Conservation (phyloP, 1,139 yeast genomes). For the Suhomyces chickasaworum region DNA sequence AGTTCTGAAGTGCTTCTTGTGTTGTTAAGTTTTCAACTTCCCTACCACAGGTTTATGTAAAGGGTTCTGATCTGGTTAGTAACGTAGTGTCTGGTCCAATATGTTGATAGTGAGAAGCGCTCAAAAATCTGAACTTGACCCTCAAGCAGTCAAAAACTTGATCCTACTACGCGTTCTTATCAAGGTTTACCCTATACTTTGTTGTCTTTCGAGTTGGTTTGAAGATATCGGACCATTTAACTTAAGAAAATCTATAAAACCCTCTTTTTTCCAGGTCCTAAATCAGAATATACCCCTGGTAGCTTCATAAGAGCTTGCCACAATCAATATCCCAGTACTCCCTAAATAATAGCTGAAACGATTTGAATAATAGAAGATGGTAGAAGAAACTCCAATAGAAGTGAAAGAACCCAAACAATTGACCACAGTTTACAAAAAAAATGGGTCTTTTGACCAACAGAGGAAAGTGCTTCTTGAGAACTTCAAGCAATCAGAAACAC, state of each 20-base stretch:
- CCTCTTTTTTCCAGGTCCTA: too few species aligned
- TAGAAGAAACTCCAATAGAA: slow-evolving; percentile 2
- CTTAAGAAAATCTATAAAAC: too few species aligned
- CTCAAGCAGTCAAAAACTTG: not conserved
- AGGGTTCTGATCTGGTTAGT: not conserved
- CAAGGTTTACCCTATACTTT: not conserved
- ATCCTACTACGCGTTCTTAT: not conserved
- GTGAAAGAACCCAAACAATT: slow-evolving; percentile 42
- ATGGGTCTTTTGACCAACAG: slow-evolving; percentile 53
- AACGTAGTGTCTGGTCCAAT: not conserved
- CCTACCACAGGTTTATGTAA: not conserved
- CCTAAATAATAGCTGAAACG: not conserved
- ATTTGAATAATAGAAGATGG: not conserved
- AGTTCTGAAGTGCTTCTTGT: not conserved
- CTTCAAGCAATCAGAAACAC: slow-evolving; percentile 48
- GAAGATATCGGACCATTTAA: too few species aligned
- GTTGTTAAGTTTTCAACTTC: not conserved
- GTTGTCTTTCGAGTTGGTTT: not conserved
- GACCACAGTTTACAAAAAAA: slow-evolving; percentile 48
- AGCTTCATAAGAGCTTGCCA: too few species aligned
- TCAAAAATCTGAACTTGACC: not conserved
- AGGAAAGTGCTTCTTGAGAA: slow-evolving; percentile 46
- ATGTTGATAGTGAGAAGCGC: not conserved
- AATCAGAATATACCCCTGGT: too few species aligned
- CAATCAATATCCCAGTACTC: not conserved